Percentiles rank a stretch among this genome's conserved stretches.
Conservation (phyloP, 2,329 filamentous ascomycete species). For the Paecilomyces dactylethromorphus region DNA sequence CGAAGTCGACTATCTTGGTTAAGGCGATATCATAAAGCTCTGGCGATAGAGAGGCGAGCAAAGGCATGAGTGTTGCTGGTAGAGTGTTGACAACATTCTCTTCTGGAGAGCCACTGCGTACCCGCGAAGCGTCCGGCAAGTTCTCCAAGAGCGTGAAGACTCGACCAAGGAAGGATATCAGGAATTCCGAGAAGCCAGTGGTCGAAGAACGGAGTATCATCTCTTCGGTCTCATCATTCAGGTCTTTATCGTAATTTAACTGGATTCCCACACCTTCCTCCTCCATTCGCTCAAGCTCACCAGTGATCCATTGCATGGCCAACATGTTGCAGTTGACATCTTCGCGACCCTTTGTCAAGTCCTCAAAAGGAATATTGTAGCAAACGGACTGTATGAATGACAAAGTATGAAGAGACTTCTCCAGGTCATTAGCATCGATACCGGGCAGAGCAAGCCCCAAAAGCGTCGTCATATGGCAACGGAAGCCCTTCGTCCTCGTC, state of each 20-base stretch:
- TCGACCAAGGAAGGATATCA: conserved; percentile 82
- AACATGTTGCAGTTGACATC: conserved; percentile 67
- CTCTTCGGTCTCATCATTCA: conserved; percentile 80
- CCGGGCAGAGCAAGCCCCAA: conserved; percentile 89
- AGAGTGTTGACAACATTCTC: conserved; percentile 96
- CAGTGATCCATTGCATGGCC: conserved; percentile 88
- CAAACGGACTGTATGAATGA: conserved; percentile 94
- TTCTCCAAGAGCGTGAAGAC: conserved; percentile 96
- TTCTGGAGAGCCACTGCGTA: conserved; percentile 86
- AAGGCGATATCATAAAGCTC: conserved; percentile 89
- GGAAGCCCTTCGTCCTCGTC: conserved; percentile 87
- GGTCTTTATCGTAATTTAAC: conserved; percentile 74
- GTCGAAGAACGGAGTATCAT: conserved; percentile 89
- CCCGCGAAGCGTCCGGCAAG: conserved; percentile 78
- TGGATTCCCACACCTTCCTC: conserved; percentile 75
- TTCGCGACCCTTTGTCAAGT: conserved; percentile 63
- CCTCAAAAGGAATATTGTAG: conserved; percentile 89
- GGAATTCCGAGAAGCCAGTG: conserved; percentile 86
- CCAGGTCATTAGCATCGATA: conserved; percentile 94
- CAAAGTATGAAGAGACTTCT: conserved; percentile 90
- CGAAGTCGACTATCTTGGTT: conserved; percentile 86
- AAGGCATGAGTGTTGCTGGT: conserved; percentile 80
- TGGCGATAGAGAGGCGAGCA: conserved; percentile 84
- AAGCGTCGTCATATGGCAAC: conserved; percentile 90
- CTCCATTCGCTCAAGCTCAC: conserved; percentile 91